Evolutionary conservation across 2,329 filamentous ascomycete genomes (phyloP).

Genomic region (Didymella pomorum): DNA sequence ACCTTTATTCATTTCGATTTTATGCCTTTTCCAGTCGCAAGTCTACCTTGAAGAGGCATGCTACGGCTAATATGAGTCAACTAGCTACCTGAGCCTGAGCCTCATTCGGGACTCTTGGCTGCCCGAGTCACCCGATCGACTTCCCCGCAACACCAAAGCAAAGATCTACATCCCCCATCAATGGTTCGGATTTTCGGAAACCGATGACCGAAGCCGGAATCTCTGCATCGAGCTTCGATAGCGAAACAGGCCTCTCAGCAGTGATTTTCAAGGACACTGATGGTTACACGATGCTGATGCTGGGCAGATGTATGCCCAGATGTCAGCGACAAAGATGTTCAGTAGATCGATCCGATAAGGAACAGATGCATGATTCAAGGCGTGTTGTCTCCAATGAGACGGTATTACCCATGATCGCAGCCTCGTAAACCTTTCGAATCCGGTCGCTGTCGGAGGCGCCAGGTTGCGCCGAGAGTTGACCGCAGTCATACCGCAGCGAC

Average conservation of each 20-base stretch:
- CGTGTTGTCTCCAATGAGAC: background rate
- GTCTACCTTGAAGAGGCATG: background rate
- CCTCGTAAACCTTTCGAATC: background rate
- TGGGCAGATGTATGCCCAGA: background rate
- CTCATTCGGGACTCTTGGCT: background rate
- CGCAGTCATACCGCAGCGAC: background rate
- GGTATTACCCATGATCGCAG: background rate
- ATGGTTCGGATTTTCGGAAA: background rate
- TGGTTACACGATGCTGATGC: background rate
- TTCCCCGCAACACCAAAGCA: background rate
- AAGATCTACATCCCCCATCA: background rate
- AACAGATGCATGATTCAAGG: background rate
- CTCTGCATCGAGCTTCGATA: background rate
- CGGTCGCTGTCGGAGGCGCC: background rate
- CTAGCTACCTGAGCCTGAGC: background rate
- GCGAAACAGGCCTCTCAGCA: background rate
- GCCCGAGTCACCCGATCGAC: background rate
- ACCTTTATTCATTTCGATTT: background rate
- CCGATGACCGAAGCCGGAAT: background rate
- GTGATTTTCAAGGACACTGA: background rate
- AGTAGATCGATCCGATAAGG: background rate
- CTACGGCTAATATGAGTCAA: background rate
- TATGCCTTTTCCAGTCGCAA: background rate
- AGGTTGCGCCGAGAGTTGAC: background rate
- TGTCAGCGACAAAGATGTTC: background rate